Conservation (phyloP, 2,329 filamentous ascomycete species). For the Sporothrix schenckii region DNA sequence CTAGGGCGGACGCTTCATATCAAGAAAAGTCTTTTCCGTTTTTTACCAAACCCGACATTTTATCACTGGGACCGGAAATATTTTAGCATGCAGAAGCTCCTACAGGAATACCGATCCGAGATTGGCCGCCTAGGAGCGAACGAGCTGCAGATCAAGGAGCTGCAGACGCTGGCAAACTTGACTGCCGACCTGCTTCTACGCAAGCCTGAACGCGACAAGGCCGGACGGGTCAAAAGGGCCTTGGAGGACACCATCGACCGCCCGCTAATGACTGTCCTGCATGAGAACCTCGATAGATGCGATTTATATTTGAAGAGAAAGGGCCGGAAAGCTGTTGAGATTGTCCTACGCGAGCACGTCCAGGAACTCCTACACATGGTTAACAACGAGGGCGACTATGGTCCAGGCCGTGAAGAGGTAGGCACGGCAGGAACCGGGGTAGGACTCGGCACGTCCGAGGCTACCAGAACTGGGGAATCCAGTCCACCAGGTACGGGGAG, state of each 20-base stretch:
- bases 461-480: neutral
- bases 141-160: constrained; percentile 29
- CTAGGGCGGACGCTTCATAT: constrained; percentile 56
- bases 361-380: constrained; percentile 54
- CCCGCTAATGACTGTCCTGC: constrained; percentile 46
- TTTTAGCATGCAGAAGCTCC: constrained; percentile 49
- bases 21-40: constrained; percentile 53
- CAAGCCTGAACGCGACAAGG: neutral
- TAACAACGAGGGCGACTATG: constrained; percentile 46
- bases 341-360: constrained; percentile 55
- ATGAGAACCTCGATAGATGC: constrained; percentile 48
- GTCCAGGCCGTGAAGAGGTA: constrained; percentile 26
- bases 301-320: constrained; percentile 49
- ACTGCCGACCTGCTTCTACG: constrained; percentile 32
- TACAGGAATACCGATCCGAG: constrained; percentile 46
- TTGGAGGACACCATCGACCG: constrained; percentile 41
- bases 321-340: constrained; percentile 45
- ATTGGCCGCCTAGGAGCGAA: constrained; percentile 37
- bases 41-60: constrained; percentile 60
- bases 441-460: neutral
- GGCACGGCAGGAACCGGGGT: neutral
- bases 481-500: neutral
- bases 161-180: constrained; percentile 30
- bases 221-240: neutral
- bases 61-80: constrained; percentile 58